Base-by-base conservation (phyloP, 1,284 basidiomycete species). In the Schizopora paradoxa region DNA sequence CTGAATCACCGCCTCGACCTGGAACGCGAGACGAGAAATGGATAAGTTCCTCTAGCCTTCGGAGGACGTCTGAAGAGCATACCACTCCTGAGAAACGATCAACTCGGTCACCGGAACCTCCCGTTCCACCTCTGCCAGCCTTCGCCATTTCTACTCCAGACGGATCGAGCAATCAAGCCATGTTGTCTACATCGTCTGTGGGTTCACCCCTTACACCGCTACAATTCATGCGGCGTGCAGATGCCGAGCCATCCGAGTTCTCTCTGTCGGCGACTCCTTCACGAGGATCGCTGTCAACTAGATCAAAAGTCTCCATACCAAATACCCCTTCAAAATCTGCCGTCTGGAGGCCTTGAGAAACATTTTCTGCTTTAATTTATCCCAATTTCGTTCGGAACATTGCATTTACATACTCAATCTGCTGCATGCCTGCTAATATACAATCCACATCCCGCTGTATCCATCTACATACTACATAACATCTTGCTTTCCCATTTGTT, bases 51-150 rank as follows among this genome's bases (percentile, higher is more conserved):
- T 36, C 45, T 54, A 59, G 36, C 43, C 41, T 42, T 32, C 50
- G 34, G 23, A 43, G 42, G 23, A 48, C 45, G 34, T 43, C 56
- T 14, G 57, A 54, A 3, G 62, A 61, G 29, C 61, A 64, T 25
- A 55, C 61, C 5, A 45, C 23, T 19, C 13, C 69, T 1, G 71
- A 74, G 26, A 70, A 72, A 14, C 59, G 49, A 18, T 67, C 70
- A 21, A 79, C 79, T 40, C 69, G 66, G 43, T 89, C 86, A 6
- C 87, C 86, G 4, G 86, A 88, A 61, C 82, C 82, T 2, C 68
- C 57, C 25, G 58, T 62, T 16, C 64, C 71, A 11, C 62, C 59
- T 33, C 48, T 74, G 29, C 74, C 76, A 4, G 68, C 71, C 1
- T 70, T 78, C 47, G 65, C 65, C n/a, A 52, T 77, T 13, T 73